A percentile compares a stretch with the other conserved stretches of the same genome.
Conservation (phyloP, 2,329 filamentous ascomycete species). For the Aspergillus sp. region DNA sequence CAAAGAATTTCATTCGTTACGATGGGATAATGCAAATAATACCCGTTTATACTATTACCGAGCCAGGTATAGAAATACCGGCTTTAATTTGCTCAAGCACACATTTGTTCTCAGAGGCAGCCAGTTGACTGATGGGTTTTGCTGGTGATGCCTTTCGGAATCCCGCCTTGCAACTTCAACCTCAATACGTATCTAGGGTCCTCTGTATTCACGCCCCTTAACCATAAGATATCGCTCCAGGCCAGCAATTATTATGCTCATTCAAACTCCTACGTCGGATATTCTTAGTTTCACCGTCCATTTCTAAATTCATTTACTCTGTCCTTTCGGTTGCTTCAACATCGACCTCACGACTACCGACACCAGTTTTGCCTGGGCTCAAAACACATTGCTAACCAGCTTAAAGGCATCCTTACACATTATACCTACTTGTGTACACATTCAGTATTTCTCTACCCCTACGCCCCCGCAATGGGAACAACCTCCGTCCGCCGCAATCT, state of each 20-base stretch:
- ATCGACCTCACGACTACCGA: neutral
- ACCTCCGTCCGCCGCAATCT: constrained; percentile 47
- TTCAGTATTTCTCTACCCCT: neutral
- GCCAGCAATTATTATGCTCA: neutral
- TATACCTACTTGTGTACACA: neutral
- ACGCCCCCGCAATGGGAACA: constrained; percentile 26
- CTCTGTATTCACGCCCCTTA: neutral
- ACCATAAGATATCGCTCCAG: neutral
- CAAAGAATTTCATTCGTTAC: neutral
- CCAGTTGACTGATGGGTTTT: neutral
- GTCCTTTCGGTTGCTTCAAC: neutral
- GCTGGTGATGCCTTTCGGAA: neutral
- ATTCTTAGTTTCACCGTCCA: neutral
- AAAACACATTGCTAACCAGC: neutral
- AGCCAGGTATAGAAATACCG: neutral
- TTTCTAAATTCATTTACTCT: neutral
- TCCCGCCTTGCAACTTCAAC: neutral
- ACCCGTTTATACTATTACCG: neutral
- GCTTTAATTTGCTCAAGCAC: neutral
- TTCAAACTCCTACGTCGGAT: neutral
- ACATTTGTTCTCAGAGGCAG: neutral
- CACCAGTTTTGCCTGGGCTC: neutral
- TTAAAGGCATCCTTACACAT: neutral
- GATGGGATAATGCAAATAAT: neutral
- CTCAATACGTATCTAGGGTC: neutral